Conservation (phyloP, 495 filamentous ascomycete species). For the Immersiella caudata region DNA sequence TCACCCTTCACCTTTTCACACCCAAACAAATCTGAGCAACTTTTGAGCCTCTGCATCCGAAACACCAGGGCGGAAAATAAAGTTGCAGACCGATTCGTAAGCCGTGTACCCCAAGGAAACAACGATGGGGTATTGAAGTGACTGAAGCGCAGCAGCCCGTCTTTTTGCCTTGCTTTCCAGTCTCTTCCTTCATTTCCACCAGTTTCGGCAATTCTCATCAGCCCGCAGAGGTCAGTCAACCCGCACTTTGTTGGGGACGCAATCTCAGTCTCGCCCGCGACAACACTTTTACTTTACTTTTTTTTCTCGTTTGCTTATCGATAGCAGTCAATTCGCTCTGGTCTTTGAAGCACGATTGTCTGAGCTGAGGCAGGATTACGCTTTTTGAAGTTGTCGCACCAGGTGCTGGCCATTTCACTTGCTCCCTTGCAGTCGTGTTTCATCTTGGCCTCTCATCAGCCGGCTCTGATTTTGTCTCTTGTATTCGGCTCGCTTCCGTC, state of each 20-base stretch:
- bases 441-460: not conserved
- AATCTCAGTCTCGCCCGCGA: not conserved
- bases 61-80: not conserved
- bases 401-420: conserved; percentile 8
- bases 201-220: conserved; percentile 16
- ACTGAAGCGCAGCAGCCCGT: not conserved
- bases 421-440: not conserved
- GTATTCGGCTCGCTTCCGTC: not conserved
- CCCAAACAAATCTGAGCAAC: not conserved
- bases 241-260: not conserved
- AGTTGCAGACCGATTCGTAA: not conserved
- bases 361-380: not conserved
- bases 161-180: not conserved
- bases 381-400: not conserved
- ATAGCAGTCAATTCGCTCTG: not conserved
- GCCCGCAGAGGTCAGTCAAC: not conserved
- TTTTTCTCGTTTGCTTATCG: not conserved
- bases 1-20: not conserved
- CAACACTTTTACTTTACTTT: not conserved
- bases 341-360: not conserved
- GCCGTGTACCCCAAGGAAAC: not conserved
- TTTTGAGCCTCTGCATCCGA: not conserved
- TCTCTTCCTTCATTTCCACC: conserved; percentile 12
- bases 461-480: not conserved
- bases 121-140: not conserved